Evolutionary conservation across 768 basidiomycete species (phyloP), one percentile per base, ranked within the genome.

Genomic region (Amanita molliuscula): DNA sequence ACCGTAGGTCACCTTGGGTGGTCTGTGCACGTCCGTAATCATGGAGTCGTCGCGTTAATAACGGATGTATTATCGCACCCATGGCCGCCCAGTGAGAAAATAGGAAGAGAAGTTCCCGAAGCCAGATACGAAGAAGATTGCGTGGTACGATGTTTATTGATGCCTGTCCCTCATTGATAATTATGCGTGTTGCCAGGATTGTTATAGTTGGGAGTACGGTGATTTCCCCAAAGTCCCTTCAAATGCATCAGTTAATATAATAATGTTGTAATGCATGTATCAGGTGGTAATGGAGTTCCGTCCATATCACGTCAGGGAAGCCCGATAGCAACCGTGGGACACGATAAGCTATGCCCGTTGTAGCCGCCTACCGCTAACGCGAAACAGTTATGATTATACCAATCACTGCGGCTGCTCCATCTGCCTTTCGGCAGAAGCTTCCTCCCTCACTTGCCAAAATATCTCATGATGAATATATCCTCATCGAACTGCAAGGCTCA

Each of bases 401-500:
- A 16, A 68, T 90, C 48, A 70, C 65, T 26, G 67, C 81, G 46
- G 54, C 65, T 6, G 52, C 67, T 44, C 33, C 50, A 2, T 50
- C 55, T 0, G 56, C 62, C 20, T 55, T 62, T 6, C 64, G 62
- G n/a, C 61, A 63, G 3, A 77, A 75, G 56, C 74, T 89, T 4
- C 81, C 85, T 0, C 72, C 82, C 1, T 68, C 73, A 0, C 70
- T 95, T 11, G 83, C 82, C 1, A 74, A 75, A 50, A 76, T 94
- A 37, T 89, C 88, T 13, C 74, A 86, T 54, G 81, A 84, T 37
- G 88, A 92, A 59, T 62, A 91, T 11, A 79, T 91, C 36, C 69
- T 97, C 4, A 76, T 97, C 47, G 93, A 97, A 59, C 71, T 96
- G 4, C 94, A 97, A 64, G 93, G 93, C 45, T 70, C 74, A 44